Evolutionary conservation across 257 asterid genomes (phyloP).

Genomic region (Solanum pimpinellifolium): DNA sequence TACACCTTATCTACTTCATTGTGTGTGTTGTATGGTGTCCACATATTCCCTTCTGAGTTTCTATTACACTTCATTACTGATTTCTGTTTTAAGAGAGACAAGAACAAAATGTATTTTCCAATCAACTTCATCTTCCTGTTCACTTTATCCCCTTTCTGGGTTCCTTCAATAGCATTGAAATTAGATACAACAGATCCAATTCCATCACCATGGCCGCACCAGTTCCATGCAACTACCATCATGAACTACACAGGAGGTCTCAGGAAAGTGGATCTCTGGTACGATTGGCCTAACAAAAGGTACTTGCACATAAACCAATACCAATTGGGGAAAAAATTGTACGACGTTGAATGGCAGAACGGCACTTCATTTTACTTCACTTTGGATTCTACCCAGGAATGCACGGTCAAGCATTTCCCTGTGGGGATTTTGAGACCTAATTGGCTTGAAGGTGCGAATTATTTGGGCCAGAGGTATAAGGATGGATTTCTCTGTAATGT

Average conservation of each 20-base stretch:
- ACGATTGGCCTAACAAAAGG: slow-evolving; percentile 87
- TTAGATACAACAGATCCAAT: slow-evolving; percentile 26
- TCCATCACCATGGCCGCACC: slow-evolving; percentile 69
- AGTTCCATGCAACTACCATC: slow-evolving; percentile 63
- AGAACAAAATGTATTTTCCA: neutral
- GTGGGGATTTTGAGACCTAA: slow-evolving; percentile 70
- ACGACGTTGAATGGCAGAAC: slow-evolving; percentile 67
- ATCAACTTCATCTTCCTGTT: neutral
- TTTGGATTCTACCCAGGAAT: slow-evolving; percentile 23
- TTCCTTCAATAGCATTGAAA: neutral
- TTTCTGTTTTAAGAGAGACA: neutral
- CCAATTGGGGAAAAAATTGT: slow-evolving; percentile 44
- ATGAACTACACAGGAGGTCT: slow-evolving; percentile 51
- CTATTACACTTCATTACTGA: neutral
- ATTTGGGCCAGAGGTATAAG: slow-evolving; percentile 41
- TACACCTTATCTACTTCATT: neutral
- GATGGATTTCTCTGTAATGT: slow-evolving; percentile 75
- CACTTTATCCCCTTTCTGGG: neutral
- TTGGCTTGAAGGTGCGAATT: slow-evolving; percentile 75
- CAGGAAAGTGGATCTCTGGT: slow-evolving; percentile 64
- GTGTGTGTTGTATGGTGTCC: neutral
- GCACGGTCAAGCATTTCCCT: slow-evolving; percentile 37
- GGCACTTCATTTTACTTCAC: slow-evolving; percentile 48
- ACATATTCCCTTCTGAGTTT: neutral
- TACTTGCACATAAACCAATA: slow-evolving; percentile 63